Evolutionary conservation across 306 rosid species (phyloP).

Genomic region (barrel medic (Medicago truncatula)): DNA sequence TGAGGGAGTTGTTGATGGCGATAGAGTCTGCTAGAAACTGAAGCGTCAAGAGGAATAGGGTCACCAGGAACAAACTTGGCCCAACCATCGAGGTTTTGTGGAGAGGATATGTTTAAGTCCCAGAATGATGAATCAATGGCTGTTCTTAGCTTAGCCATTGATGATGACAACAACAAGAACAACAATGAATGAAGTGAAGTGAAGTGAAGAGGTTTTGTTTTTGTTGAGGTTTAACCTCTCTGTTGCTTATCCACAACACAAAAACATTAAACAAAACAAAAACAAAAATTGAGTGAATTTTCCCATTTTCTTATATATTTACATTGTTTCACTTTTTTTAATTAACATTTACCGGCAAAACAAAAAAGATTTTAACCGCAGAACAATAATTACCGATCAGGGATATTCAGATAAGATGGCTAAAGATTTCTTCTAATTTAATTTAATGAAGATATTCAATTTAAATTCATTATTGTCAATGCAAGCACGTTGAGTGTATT

Average conservation of each 20-base stretch:
- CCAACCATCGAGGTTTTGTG: conserved; percentile 66
- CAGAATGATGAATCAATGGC: conserved; percentile 87
- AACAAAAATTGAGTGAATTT: background rate
- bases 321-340: background rate
- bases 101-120: conserved; percentile 72
- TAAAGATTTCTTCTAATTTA: too few relatives aligned
- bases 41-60: conserved; percentile 72
- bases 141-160: conserved; percentile 80
- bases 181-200: background rate
- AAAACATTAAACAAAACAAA: background rate
- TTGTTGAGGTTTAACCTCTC: conserved; percentile 10
- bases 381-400: too few relatives aligned
- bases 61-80: conserved; percentile 75
- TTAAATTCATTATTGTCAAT: too few relatives aligned
- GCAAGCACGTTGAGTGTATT: too few relatives aligned
- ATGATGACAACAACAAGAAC: background rate
- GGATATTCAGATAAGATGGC: too few relatives aligned
- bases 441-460: too few relatives aligned
- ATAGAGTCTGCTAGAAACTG: conserved; percentile 62
- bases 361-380: too few relatives aligned
- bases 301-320: background rate
- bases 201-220: conserved; percentile 2
- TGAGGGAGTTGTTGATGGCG: conserved; percentile 70
- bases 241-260: conserved; percentile 21
- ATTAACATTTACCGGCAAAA: too few relatives aligned